Percentiles rank a stretch among this genome's conserved stretches.
Evolutionary conservation across 768 basidiomycete genomes (phyloP).

Genomic region (Chalciporus chontae): DNA sequence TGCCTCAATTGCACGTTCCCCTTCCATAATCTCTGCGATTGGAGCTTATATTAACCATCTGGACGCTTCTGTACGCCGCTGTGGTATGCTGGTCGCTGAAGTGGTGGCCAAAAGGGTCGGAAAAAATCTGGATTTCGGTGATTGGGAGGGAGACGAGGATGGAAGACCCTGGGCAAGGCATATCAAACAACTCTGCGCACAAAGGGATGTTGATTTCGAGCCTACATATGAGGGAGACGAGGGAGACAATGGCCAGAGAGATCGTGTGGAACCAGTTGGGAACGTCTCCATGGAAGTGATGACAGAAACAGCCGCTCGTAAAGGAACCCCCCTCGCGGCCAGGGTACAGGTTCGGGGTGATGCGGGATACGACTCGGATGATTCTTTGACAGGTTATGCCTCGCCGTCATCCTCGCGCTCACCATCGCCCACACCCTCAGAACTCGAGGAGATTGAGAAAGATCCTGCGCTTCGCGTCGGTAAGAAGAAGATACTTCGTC

Average conservation of each 20-base stretch:
- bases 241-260: background rate
- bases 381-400: conserved; percentile 75
- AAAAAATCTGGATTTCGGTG: conserved; percentile 72
- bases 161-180: conserved; percentile 62
- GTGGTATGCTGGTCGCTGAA: conserved; percentile 94
- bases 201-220: conserved; percentile 50
- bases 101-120: conserved; percentile 58
- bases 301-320: background rate
- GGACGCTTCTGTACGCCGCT: conserved; percentile 71
- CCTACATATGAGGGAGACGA: conserved; percentile 17
- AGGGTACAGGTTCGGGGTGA: conserved; percentile 11
- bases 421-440: conserved; percentile 75
- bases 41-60: conserved; percentile 75
- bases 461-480: conserved; percentile 80
- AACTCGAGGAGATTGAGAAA: conserved; percentile 77
- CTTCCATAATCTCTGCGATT: conserved; percentile 64
- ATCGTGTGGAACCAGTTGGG: conserved; percentile 1
- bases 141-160: conserved; percentile 76
- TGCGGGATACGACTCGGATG: conserved; percentile 69
- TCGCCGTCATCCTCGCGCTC: conserved; percentile 66
- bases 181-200: conserved; percentile 50
- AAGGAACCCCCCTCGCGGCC: background rate
- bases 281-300: conserved; percentile 18
- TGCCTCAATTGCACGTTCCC: conserved; percentile 46
- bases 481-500: conserved; percentile 65